Evolutionary conservation across 2,329 filamentous ascomycete species (phyloP).

Genomic region (Botryosphaeria dothidea): DNA sequence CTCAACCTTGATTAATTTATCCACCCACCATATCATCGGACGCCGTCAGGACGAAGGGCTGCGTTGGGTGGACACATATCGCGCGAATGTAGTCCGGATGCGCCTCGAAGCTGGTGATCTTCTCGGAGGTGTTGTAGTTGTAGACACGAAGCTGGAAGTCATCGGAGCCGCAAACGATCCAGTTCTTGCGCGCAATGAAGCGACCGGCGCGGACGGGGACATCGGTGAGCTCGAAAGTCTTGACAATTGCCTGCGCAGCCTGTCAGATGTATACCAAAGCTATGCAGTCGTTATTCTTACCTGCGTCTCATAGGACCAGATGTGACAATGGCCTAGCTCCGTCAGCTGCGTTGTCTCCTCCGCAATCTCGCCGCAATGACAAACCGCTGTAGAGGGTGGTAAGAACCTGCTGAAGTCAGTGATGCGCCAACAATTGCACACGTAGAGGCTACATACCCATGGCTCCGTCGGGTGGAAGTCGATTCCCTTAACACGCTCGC

Average conservation of each 20-base stretch:
- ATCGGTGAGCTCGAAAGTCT: constrained; percentile 98
- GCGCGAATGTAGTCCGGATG: constrained; percentile 98
- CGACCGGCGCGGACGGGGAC: constrained; percentile 95
- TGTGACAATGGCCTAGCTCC: constrained; percentile 86
- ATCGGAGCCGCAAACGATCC: constrained; percentile 94
- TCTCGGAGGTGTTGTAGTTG: constrained; percentile 99
- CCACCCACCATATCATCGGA: constrained; percentile 78
- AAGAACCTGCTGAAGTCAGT: constrained; percentile 58
- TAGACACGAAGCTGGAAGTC: constrained; percentile 82
- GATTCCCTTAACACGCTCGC: constrained; percentile 88
- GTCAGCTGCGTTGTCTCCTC: constrained; percentile 28
- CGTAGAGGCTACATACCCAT: constrained; percentile 63
- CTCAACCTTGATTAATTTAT: constrained; percentile 36
- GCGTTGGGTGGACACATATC: constrained; percentile 91
- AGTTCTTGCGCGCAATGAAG: constrained; percentile 97
- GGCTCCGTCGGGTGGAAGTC: constrained; percentile 97
- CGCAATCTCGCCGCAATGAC: constrained; percentile 21
- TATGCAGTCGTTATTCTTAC: constrained; percentile 32
- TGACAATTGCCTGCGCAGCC: constrained; percentile 74
- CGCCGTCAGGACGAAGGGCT: constrained; percentile 93
- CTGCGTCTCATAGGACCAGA: constrained; percentile 97
- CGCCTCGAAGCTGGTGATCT: constrained; percentile 95
- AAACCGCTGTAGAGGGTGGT: constrained; percentile 94
- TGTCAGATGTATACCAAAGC: constrained; percentile 24
- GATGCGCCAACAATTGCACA: constrained; percentile 19